A percentile compares a stretch with the other conserved stretches of the same genome.
These are phyloP conservation scores for Artomyces pyxidatus DNA, from an alignment of 768 basidiomycete genomes.

Conservation along the genomic window DNA sequence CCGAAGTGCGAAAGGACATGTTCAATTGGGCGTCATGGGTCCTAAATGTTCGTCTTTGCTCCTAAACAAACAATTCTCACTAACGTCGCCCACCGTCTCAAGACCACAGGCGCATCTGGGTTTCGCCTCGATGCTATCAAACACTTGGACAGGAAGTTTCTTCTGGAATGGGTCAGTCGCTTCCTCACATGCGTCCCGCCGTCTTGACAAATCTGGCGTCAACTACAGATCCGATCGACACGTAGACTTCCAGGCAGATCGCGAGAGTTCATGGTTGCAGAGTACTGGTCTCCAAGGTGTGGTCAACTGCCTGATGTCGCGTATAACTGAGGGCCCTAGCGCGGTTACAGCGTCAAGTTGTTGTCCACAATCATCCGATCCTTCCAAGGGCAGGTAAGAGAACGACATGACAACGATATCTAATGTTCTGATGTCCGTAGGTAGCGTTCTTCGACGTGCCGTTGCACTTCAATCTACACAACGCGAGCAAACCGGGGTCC, in stretches of 20 bases:
- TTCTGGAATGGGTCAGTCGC: conserved; percentile 58
- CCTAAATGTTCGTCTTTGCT: conserved; percentile 33
- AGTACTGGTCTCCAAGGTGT: conserved; percentile 77
- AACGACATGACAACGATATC: not conserved
- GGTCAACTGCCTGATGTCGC: conserved; percentile 19
- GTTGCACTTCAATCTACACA: conserved; percentile 75
- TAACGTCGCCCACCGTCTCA: not conserved
- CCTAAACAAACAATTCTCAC: not conserved
- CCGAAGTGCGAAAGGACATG: conserved; percentile 69
- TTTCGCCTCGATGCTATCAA: conserved; percentile 91
- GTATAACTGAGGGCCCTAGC: conserved; percentile 1
- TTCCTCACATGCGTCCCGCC: conserved; percentile 1
- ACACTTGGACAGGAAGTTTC: conserved; percentile 69
- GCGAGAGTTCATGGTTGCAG: conserved; percentile 61
- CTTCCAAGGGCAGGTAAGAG: conserved; percentile 56
- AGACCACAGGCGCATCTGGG: conserved; percentile 66
- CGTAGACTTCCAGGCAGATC: conserved; percentile 37
- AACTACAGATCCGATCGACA: conserved; percentile 40
- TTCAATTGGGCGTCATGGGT: conserved; percentile 76
- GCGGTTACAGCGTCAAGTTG: conserved; percentile 31
- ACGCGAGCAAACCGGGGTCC: conserved; percentile 60
- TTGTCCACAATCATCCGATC: conserved; percentile 52
- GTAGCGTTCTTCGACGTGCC: conserved; percentile 90
- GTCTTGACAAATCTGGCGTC: conserved; percentile 33
- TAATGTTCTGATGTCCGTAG: conserved; percentile 28